Percentiles rank a stretch among this genome's conserved stretches.
Conservation (phyloP, 2,329 filamentous ascomycete genomes). For the Exophiala sp. region DNA sequence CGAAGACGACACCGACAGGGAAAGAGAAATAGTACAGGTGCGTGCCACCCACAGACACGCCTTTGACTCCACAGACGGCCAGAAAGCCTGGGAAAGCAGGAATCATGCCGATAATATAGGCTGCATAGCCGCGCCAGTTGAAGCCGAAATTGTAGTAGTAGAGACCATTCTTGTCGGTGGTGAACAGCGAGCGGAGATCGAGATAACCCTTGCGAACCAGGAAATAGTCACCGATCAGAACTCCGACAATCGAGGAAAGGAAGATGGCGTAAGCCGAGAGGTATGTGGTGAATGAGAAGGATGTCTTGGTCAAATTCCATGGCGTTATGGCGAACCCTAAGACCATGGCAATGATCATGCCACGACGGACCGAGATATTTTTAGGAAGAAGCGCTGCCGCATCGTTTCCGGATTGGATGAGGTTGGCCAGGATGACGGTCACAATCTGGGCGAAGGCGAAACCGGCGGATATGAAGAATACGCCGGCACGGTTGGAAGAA, state of each 20-base stretch:
- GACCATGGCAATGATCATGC: conserved; percentile 50
- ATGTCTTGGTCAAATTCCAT: conserved; percentile 17
- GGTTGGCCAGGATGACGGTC: conserved; percentile 85
- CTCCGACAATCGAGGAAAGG: conserved; percentile 41
- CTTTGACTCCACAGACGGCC: conserved; percentile 6
- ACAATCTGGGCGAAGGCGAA: conserved; percentile 78
- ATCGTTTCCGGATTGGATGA: conserved; percentile 76
- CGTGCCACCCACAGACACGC: neutral
- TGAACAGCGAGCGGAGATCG: conserved; percentile 42
- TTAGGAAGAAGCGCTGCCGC: conserved; percentile 76
- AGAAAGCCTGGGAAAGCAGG: conserved; percentile 32
- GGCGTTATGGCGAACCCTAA: conserved; percentile 29
- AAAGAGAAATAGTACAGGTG: neutral
- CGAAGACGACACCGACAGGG: neutral
- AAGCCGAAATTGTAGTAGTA: conserved; percentile 38
- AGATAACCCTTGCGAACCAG: conserved; percentile 36
- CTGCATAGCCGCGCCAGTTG: conserved; percentile 33
- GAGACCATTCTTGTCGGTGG: conserved; percentile 34
- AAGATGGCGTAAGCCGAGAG: conserved; percentile 31
- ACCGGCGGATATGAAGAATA: conserved; percentile 67
- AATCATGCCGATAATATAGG: conserved; percentile 34
- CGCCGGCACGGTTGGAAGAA: conserved; percentile 54
- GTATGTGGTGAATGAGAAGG: conserved; percentile 19
- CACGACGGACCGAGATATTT: conserved; percentile 81
- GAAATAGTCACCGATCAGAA: conserved; percentile 42